phyloP scores from a whole-genome alignment of 2,329 filamentous ascomycete species.

The Parasarocladium wereldwijsianum region DNA sequence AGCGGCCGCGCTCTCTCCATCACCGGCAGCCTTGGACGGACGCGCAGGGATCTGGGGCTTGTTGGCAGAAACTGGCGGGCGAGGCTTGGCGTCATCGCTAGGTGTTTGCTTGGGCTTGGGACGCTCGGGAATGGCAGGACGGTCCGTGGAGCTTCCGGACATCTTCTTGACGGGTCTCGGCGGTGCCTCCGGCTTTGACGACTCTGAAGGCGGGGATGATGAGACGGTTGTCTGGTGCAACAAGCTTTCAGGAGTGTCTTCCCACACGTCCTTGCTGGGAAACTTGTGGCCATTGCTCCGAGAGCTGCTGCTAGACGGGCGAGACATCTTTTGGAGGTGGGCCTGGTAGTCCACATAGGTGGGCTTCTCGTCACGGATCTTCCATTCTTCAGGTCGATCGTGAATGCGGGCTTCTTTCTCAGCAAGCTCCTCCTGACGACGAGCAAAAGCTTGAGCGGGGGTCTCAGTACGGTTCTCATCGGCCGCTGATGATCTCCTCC shows the following conservation, averaged over 20 bases:
- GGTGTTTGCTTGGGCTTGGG: constrained; percentile 33
- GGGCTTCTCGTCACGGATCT: constrained; percentile 13
- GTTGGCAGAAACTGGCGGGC: constrained; percentile 32
- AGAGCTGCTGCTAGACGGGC: constrained; percentile 40
- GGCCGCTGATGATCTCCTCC: constrained; percentile 15
- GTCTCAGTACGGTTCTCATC: constrained; percentile 32
- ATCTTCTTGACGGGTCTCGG: constrained; percentile 21
- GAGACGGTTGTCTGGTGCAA: constrained; percentile 62
- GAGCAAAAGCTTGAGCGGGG: constrained; percentile 41
- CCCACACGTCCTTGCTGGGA: constrained; percentile 87
- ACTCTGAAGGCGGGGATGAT: constrained; percentile 15
- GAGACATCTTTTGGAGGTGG: constrained; percentile 34
- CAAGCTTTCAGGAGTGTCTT: constrained; percentile 77
- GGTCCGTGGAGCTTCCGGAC: constrained; percentile 19
- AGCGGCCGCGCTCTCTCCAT: constrained; percentile 26
- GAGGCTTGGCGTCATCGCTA: constrained; percentile 22
- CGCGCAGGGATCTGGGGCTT: constrained; percentile 49
- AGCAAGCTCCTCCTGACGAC: constrained; percentile 7
- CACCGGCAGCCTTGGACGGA: constrained; percentile 36
- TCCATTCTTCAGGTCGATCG: constrained; percentile 10
- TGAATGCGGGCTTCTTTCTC: constrained; percentile 6
- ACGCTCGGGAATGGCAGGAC: constrained; percentile 33
- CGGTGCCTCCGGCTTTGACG: constrained; percentile 15
- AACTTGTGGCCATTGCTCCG: constrained; percentile 37
- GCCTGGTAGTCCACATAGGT: constrained; percentile 31